Conservation (phyloP, 495 filamentous ascomycete genomes). For the Podospora australis region DNA sequence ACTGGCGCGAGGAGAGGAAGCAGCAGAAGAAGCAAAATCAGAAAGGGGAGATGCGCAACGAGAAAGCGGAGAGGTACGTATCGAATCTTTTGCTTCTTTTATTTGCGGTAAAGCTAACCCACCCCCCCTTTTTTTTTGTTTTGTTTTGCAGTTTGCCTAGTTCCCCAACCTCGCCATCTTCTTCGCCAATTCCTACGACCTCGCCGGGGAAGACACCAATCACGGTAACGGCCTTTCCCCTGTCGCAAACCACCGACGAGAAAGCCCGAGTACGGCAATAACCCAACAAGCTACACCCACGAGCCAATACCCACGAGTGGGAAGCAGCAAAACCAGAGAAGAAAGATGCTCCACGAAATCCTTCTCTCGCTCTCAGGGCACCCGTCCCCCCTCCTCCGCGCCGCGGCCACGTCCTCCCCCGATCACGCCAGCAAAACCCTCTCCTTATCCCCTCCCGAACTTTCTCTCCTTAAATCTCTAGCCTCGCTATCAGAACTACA, state of each 20-base stretch:
- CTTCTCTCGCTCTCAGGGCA: conserved; percentile 91
- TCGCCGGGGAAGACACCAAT: too few species aligned
- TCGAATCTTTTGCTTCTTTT: background rate
- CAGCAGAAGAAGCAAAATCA: background rate
- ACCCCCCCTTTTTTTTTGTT: background rate
- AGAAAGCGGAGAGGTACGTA: background rate
- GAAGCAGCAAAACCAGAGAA: too few species aligned
- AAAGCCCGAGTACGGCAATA: background rate
- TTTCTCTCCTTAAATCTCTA: conserved; percentile 70
- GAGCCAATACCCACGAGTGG: too few species aligned
- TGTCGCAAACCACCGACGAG: too few species aligned
- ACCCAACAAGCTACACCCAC: background rate
- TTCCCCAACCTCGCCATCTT: background rate
- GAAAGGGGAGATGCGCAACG: too few species aligned
- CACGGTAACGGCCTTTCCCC: too few species aligned
- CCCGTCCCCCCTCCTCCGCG: conserved; percentile 73
- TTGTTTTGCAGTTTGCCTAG: background rate
- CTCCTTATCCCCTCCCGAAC: conserved; percentile 66
- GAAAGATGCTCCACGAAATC: conserved; percentile 93
- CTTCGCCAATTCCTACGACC: background rate
- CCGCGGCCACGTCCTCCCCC: conserved; percentile 30
- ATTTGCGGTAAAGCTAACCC: too few species aligned
- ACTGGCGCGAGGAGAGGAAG: too few species aligned
- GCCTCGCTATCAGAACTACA: conserved; percentile 72
- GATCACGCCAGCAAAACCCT: conserved; percentile 27